Evolutionary conservation across 176 grass and related monocot species (phyloP).

Genomic region (Saccharum officinarum): DNA sequence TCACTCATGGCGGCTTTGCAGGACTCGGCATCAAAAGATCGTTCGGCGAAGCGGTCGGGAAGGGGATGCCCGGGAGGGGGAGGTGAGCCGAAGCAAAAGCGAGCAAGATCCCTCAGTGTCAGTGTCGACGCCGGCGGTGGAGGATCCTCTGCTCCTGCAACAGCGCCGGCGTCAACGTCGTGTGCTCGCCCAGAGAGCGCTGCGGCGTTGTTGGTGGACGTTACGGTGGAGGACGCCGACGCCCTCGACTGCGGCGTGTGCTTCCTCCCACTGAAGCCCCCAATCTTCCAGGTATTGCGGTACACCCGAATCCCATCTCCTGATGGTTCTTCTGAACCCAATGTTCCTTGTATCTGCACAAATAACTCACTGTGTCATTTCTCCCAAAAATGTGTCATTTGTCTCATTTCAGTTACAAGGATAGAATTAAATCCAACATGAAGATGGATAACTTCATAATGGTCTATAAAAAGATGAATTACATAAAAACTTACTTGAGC

Average conservation of each 20-base stretch:
- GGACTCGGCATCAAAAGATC: not conserved
- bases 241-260: not conserved
- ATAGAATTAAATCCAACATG: too few relatives aligned
- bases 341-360: not conserved
- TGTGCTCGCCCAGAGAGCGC: not conserved
- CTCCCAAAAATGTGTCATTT: not conserved
- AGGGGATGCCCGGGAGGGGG: not conserved
- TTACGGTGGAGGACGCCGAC: not conserved
- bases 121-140: not conserved
- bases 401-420: not conserved
- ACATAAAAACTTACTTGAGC: too few relatives aligned
- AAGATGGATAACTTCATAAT: too few relatives aligned
- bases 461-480: too few relatives aligned
- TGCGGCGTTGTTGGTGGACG: not conserved
- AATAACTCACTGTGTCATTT: not conserved
- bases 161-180: not conserved
- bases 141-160: not conserved
- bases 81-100: not conserved
- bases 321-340: not conserved
- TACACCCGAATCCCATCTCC: not conserved
- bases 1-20: not conserved
- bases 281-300: not conserved
- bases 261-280: not conserved
- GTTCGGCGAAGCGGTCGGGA: not conserved
- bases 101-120: not conserved